Base-by-base conservation (phyloP, 208 protist genomes). In the Crithidia expoeki region DNA sequence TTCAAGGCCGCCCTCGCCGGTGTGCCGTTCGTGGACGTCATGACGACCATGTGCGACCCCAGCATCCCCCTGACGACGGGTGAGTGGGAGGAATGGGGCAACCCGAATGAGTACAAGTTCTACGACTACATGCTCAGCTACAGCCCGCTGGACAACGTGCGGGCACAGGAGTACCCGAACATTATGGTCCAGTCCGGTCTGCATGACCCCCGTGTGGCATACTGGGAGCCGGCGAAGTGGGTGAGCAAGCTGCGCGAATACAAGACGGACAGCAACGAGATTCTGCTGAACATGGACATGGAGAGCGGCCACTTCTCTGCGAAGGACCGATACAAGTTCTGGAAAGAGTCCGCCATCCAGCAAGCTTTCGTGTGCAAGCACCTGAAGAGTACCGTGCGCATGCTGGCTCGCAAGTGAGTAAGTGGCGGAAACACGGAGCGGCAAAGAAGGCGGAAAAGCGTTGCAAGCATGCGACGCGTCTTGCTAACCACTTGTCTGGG, bases 91-190 rank as follows among this genome's bases (percentile, higher is more conserved):
- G 94, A 98, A 81, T 98, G 96, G 95, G 96, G 96, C 21, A 98
- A 98, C 87, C 95, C 95, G 23, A 96, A 98, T 81, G 90, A 97
- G 73, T 86, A 95, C 80, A 83, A 88, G 64, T 97, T 82, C 81
- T 97, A 89, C 84, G 90, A 98, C 75, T 98, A 98, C 83, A 98
- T 98, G 93, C 84, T 92, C 50, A 93, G 83, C 69, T 98, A 98
- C 86, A 95, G 86, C 67, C 95, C 95, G 21, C 81, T 97, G 28
- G 93, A 98, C 72, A 97, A 97, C 68, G 83, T 98, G 23, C 85
- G 88, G 16, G 79, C 80, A 57, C 92, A 97, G 81, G 76, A 57
- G 16, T 97, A 97, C 78, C 92, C 92, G 27, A 74, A 93, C 56
- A 76, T 97, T 17, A 80, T 94, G 72, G 78, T 97, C 28, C 86